Percentiles rank a stretch among this genome's conserved stretches.
Conservation (phyloP, 192 early-diverging fungal genomes). For the Kickxella alabastrina region DNA sequence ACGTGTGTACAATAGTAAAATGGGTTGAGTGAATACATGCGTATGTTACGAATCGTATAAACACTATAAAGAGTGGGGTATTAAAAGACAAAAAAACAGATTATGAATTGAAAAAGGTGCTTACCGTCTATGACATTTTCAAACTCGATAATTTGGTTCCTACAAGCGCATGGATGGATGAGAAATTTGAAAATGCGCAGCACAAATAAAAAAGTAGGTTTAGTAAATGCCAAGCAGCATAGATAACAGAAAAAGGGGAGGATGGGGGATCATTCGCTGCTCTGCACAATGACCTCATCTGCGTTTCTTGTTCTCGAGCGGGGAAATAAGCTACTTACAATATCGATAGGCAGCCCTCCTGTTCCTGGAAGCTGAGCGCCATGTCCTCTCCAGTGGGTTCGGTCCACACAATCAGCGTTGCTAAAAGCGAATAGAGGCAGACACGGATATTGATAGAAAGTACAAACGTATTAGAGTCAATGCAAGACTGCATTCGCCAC, state of each 20-base stretch:
- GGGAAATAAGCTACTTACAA: constrained; percentile 65
- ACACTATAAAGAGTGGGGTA: too few species aligned
- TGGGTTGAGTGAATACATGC: too few species aligned
- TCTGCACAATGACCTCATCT: too few species aligned
- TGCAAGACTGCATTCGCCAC: too few species aligned
- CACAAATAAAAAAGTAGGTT: not conserved
- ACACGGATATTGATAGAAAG: too few species aligned
- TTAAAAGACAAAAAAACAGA: not conserved
- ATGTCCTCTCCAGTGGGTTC: constrained; percentile 65
- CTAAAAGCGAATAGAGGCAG: too few species aligned
- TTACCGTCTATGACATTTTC: constrained; percentile 50
- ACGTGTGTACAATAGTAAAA: too few species aligned
- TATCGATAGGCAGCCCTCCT: constrained; percentile 78
- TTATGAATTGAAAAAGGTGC: constrained; percentile 7
- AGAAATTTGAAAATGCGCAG: not conserved
- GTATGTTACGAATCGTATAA: too few species aligned
- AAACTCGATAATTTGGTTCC: constrained; percentile 47
- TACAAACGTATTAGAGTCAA: too few species aligned
- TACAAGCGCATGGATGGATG: constrained; percentile 19
- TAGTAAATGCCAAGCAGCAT: not conserved
- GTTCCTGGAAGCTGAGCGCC: constrained; percentile 91
- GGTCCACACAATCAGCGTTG: constrained; percentile 92
- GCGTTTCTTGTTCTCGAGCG: too few species aligned
- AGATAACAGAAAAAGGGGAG: too few species aligned
- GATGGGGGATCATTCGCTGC: too few species aligned